These are phyloP conservation scores for Chloranthus sessilifolius DNA, from an alignment of 164 flowering plant genomes.

Conservation along the genomic window DNA sequence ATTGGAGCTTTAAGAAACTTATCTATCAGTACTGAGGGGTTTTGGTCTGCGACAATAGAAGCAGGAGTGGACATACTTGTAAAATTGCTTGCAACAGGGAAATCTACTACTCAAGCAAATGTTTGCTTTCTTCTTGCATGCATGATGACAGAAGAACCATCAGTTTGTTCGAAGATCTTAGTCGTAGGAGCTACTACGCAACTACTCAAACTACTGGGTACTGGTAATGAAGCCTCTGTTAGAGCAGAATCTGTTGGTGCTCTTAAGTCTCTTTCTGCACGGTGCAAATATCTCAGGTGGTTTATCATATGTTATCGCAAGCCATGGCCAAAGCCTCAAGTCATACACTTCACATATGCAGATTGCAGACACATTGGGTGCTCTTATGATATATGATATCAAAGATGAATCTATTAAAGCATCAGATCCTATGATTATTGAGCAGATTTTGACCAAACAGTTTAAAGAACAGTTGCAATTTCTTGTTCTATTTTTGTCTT, in stretches of 20 bases:
- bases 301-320: too few species aligned
- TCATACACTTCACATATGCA: too few species aligned
- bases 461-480: too few species aligned
- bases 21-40: constrained; percentile 79
- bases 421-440: too few species aligned
- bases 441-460: too few species aligned
- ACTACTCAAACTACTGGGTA: constrained; percentile 74
- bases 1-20: constrained; percentile 88
- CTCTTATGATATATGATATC: too few species aligned
- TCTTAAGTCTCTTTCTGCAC: constrained; percentile 92
- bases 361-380: too few species aligned
- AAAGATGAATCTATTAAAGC: too few species aligned
- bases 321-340: too few species aligned
- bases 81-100: constrained; percentile 69
- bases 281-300: too few species aligned
- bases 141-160: constrained; percentile 92
- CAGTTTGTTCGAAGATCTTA: constrained; percentile 72
- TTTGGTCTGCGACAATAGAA: constrained; percentile 75
- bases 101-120: constrained; percentile 79
- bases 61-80: constrained; percentile 87
- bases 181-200: constrained; percentile 78
- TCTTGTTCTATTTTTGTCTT: too few species aligned
- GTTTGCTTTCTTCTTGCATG: constrained; percentile 93
- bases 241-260: constrained; percentile 98
- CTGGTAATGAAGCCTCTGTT: constrained; percentile 81